Evolutionary conservation across 2,329 filamentous ascomycete species (phyloP), one percentile per base, ranked within the genome.

Genomic region (Penicillium sp.): DNA sequence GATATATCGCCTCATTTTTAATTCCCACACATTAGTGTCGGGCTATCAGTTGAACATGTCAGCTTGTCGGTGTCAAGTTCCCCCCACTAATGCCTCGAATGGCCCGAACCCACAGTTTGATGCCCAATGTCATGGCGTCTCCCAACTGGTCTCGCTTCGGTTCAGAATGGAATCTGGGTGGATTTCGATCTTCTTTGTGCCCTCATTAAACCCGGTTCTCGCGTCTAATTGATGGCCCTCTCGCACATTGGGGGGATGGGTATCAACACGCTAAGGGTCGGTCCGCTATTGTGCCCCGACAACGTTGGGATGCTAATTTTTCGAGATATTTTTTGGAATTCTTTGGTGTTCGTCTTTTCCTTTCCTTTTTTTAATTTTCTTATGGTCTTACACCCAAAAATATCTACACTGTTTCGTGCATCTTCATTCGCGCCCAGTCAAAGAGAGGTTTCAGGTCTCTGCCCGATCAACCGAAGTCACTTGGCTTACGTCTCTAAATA

Each of bases 401-500:
- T 51, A 62, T 61, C 60, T 60, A 51, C 59, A 3, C 21, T 22
- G 13, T 3, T 56, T 63, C 62, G 64, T 68, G 65, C 61, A 61
- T 59, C 51, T 53, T 57, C 54, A 67, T 68, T 68, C 62, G 64
- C 51, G 57, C 61, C 52, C 59, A 57, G 53, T 57, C 49, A 43
- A 53, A 44, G 54, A 53, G 37, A 38, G 7, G 53, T 47, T 55
- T 54, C 49, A 55, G 50, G 48, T 56, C 53, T 57, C 45, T 56
- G 54, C 55, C 56, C 53, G 53, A 60, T 51, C 47, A 40, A 48
- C 32, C 48, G 28, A 48, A 49, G 37, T 49, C 48, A 43, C 53
- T 56, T 50, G 46, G 50, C 56, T 57, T 51, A 52, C 48, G 55
- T 53, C 44, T 54, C 48, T 41, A 55, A 52, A 42, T 49, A 42